Evolutionary conservation across 345 rosid genomes (phyloP).

Genomic region (Eucalyptus globulus): DNA sequence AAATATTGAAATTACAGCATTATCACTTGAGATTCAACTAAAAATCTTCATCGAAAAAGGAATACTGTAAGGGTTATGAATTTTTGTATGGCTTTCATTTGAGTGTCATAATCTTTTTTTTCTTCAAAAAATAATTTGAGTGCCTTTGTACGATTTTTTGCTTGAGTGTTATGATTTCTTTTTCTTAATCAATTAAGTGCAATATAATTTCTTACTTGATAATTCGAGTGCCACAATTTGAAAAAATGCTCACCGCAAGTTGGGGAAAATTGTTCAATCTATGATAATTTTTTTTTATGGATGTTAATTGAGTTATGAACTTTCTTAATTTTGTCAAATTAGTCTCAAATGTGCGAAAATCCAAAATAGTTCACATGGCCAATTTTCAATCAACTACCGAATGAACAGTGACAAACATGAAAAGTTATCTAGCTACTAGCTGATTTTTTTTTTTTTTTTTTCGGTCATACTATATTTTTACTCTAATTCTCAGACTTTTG

Average conservation of each 20-base stretch:
- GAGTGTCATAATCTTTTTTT: too few relatives aligned
- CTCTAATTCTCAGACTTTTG: too few relatives aligned
- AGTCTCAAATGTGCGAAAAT: too few relatives aligned
- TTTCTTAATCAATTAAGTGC: background rate
- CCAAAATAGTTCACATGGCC: background rate
- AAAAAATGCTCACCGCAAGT: background rate
- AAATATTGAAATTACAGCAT: background rate
- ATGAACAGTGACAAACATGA: background rate
- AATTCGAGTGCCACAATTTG: background rate
- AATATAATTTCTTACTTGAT: background rate
- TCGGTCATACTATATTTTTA: too few relatives aligned
- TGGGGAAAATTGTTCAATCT: background rate
- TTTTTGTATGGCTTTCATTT: accelerated
- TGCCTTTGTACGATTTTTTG: too few relatives aligned
- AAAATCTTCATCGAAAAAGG: background rate
- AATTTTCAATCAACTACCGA: background rate
- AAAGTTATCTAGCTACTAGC: background rate
- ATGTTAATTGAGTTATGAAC: accelerated
- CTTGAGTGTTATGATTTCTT: too few relatives aligned
- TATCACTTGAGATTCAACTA: background rate
- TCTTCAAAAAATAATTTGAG: background rate
- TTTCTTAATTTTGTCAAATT: too few relatives aligned
- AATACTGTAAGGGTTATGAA: accelerated
- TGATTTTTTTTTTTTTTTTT: too few relatives aligned
- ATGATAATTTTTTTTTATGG: too few relatives aligned